Conservation (phyloP, 306 rosid species). For the Ziziphus jujuba region DNA sequence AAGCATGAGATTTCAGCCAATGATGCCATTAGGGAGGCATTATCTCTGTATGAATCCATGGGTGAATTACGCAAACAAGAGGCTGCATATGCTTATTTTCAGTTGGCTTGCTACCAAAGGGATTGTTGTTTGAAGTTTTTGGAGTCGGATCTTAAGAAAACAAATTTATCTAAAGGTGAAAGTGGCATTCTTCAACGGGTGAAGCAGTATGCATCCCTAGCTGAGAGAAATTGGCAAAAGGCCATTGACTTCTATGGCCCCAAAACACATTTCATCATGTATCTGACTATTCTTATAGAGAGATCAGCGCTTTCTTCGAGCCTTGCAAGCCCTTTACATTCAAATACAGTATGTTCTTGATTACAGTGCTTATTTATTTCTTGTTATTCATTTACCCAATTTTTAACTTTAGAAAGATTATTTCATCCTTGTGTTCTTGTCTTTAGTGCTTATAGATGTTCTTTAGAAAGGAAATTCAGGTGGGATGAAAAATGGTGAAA, state of each 20-base stretch:
- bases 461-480: too few species aligned
- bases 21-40: constrained; percentile 89
- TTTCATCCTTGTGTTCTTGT: neutral
- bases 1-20: constrained; percentile 92
- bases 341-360: constrained; percentile 59
- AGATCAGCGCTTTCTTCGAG: constrained; percentile 66
- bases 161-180: constrained; percentile 51
- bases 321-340: constrained; percentile 63
- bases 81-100: constrained; percentile 89
- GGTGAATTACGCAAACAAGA: constrained; percentile 94
- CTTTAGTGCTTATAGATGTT: neutral
- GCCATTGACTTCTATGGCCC: constrained; percentile 84
- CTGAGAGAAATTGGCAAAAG: constrained; percentile 91
- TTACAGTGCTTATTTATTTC: neutral
- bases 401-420: neutral
- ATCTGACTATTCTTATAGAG: constrained; percentile 72
- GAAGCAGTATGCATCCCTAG: constrained; percentile 86
- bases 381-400: neutral
- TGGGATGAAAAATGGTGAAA: too few species aligned
- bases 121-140: constrained; percentile 82
- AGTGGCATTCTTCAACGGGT: constrained; percentile 59
- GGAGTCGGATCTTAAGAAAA: constrained; percentile 60
- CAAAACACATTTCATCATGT: constrained; percentile 73
- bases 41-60: constrained; percentile 73
- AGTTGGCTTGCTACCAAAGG: constrained; percentile 84